Evolutionary conservation across 768 basidiomycete genomes (phyloP).

Genomic region (Boletus tomentosulus): DNA sequence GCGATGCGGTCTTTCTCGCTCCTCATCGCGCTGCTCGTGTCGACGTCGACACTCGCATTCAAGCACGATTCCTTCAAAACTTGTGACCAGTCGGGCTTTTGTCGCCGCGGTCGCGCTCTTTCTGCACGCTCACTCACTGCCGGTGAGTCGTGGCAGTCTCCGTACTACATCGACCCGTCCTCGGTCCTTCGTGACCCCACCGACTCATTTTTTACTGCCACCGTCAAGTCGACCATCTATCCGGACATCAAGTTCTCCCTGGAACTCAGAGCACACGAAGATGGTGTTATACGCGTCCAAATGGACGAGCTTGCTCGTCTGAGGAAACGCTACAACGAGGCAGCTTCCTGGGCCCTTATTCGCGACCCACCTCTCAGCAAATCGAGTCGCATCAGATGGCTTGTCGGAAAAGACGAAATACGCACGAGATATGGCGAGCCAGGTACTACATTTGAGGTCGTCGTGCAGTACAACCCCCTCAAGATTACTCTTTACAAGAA

Average conservation of each 20-base stretch:
- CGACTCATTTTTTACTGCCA: slow-evolving; percentile 64
- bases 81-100: slow-evolving; percentile 93
- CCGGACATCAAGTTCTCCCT: slow-evolving; percentile 80
- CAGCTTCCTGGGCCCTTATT: slow-evolving; percentile 83
- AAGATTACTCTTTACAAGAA: slow-evolving; percentile 65
- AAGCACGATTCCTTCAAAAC: slow-evolving; percentile 90
- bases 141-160: slow-evolving; percentile 68
- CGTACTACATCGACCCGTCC: slow-evolving; percentile 75
- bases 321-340: slow-evolving; percentile 86
- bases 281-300: slow-evolving; percentile 87
- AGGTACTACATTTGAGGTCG: slow-evolving; percentile 58
- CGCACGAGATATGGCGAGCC: slow-evolving; percentile 63
- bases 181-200: slow-evolving; percentile 44
- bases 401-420: slow-evolving; percentile 57
- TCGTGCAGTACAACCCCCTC: slow-evolving; percentile 72
- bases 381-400: slow-evolving; percentile 50
- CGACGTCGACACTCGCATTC: slow-evolving; percentile 47
- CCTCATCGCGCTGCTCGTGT: slow-evolving; percentile 31
- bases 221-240: slow-evolving; percentile 77
- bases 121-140: slow-evolving; percentile 64
- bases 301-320: slow-evolving; percentile 85
- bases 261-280: slow-evolving; percentile 77
- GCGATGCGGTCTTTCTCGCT: slow-evolving; percentile 20
- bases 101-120: slow-evolving; percentile 84
- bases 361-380: slow-evolving; percentile 63